These are phyloP conservation scores for Rutstroemia sp. DNA, from an alignment of 2,329 filamentous ascomycete species.

Conservation along the genomic window DNA sequence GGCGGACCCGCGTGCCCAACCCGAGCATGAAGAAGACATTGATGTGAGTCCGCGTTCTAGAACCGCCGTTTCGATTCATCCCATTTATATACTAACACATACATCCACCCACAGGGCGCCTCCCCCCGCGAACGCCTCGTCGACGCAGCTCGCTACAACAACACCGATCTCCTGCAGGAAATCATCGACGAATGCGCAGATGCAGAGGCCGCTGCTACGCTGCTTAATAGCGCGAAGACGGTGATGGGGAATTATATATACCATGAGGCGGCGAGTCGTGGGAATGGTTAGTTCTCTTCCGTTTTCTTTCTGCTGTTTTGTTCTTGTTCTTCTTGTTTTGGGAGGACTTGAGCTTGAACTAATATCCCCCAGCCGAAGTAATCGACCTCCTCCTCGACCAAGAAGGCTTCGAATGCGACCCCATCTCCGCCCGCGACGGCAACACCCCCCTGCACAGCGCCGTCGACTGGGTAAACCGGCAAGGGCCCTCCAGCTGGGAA, in stretches of 20 bases:
- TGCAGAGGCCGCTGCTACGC: constrained; percentile 67
- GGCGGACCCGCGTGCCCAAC: constrained; percentile 22
- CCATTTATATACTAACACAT: neutral
- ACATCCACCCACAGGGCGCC: constrained; percentile 57
- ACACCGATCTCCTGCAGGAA: constrained; percentile 74
- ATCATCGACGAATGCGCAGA: constrained; percentile 53
- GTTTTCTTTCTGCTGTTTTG: neutral
- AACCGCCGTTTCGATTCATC: neutral
- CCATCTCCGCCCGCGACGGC: constrained; percentile 59
- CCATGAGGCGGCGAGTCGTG: neutral
- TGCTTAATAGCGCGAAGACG: constrained; percentile 81
- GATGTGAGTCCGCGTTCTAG: constrained; percentile 17
- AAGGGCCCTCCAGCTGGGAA: constrained; percentile 44
- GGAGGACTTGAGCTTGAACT: neutral
- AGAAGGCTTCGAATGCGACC: constrained; percentile 78
- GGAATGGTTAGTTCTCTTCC: neutral
- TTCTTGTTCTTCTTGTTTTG: too few relatives aligned
- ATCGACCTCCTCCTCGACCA: constrained; percentile 80
- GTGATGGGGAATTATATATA: neutral
- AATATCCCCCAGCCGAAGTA: constrained; percentile 56
- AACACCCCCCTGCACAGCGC: constrained; percentile 78
- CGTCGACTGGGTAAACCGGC: constrained; percentile 67
- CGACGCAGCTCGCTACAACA: constrained; percentile 90
- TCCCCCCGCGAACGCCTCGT: constrained; percentile 78
- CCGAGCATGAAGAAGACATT: constrained; percentile 23